Evolutionary conservation across 2,329 filamentous ascomycete species (phyloP).

Genomic region (Aspergillus phoenicis): DNA sequence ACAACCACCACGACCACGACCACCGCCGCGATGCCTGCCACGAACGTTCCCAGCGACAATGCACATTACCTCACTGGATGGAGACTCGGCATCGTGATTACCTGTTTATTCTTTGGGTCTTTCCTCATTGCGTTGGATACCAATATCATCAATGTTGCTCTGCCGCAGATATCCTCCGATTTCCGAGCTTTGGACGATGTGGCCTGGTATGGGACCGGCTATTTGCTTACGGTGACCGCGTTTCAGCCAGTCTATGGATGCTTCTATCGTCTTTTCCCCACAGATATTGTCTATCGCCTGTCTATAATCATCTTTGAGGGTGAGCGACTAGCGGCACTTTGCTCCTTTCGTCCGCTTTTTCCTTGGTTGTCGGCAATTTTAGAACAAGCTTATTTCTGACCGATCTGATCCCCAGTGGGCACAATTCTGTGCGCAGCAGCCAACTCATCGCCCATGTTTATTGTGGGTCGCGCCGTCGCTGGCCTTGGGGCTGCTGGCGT

Average conservation of each 20-base stretch:
- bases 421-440: background rate
- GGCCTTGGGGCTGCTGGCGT: background rate
- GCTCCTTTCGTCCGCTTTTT: too few species aligned
- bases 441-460: background rate
- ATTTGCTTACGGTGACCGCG: constrained; percentile 12
- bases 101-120: background rate
- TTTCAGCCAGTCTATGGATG: constrained; percentile 28
- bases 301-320: background rate
- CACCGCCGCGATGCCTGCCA: too few species aligned
- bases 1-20: too few species aligned
- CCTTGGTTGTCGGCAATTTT: too few species aligned
- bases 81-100: background rate
- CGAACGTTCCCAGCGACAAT: too few species aligned
- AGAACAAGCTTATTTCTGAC: background rate
- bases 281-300: constrained; percentile 29
- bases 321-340: background rate
- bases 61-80: background rate
- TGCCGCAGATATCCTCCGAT: constrained; percentile 40
- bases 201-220: constrained; percentile 54
- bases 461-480: background rate
- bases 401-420: background rate
- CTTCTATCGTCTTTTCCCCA: constrained; percentile 35
- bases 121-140: constrained; percentile 11
- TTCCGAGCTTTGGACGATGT: constrained; percentile 41
- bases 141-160: constrained; percentile 41